phyloP scores from a whole-genome alignment of 148 eudicot species.

The Rhododendron simsii region DNA sequence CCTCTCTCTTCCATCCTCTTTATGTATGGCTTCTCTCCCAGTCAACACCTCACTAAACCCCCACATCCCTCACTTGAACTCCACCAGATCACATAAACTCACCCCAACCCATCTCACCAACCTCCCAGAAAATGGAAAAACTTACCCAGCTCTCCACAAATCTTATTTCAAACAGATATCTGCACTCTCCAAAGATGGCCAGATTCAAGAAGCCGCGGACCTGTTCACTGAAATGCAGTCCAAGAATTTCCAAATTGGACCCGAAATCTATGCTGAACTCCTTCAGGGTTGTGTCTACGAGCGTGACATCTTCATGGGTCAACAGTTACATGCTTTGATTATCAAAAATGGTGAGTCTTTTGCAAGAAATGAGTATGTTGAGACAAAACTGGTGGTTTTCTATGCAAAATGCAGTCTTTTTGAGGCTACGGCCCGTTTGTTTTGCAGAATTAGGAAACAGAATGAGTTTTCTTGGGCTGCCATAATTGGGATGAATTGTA shows the following conservation, averaged over 20 bases:
- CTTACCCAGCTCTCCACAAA: slow-evolving; percentile 4
- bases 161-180: slow-evolving; percentile 23
- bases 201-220: slow-evolving; percentile 35
- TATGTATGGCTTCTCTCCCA: slow-evolving; percentile 43
- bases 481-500: slow-evolving; percentile 40
- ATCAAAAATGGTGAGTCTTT: slow-evolving; percentile 45
- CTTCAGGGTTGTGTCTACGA: slow-evolving; percentile 47
- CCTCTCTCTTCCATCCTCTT: slow-evolving; percentile 14
- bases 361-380: slow-evolving; percentile 42
- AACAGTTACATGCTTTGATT: slow-evolving; percentile 49
- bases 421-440: slow-evolving; percentile 24
- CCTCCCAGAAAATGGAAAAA: slow-evolving; percentile 15
- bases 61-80: neutral
- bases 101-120: slow-evolving; percentile 16
- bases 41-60: slow-evolving; percentile 18
- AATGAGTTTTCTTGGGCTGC: slow-evolving; percentile 59
- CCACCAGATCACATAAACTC: slow-evolving; percentile 10
- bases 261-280: slow-evolving; percentile 40
- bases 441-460: slow-evolving; percentile 16
- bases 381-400: slow-evolving; percentile 51
- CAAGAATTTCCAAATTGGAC: slow-evolving; percentile 25
- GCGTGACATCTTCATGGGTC: slow-evolving; percentile 31
- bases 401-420: slow-evolving; percentile 50
- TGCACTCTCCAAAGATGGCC: slow-evolving; percentile 28
- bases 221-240: slow-evolving; percentile 26